Evolutionary conservation across 495 filamentous ascomycete species (phyloP), one percentile per base, ranked within the genome.

Genomic region (Chaetomium cochliodes): DNA sequence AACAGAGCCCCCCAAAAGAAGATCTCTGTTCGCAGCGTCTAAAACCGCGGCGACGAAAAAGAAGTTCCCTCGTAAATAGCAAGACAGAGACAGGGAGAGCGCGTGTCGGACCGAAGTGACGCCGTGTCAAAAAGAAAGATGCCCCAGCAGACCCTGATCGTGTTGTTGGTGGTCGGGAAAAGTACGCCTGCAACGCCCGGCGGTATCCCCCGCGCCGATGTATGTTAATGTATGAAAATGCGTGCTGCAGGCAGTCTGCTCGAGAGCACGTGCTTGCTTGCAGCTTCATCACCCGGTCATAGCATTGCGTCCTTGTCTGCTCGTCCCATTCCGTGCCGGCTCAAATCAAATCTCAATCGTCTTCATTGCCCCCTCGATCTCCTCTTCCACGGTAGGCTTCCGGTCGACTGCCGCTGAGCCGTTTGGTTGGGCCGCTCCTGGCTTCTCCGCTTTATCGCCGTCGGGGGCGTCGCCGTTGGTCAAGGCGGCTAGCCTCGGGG

Each of bases 301-400:
- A 57, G 20, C 41, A 53, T 50, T 5, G 46, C 46, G 18, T 28
- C 39, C 12, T 20, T 15, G 0, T 47, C 44, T 20, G 44, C 16
- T 47, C n/a, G n/a, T 23, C 46, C 18, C 2, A 11, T 50, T 4
- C 46, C 46, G 46, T 15, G 11, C 46, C 46, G 46, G 18, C n/a
- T 20, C 46, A 50, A 50, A 18, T 68, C 64, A 86, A 61, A 86
- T 86, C 73, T 86, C 82, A 68, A 86, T 85, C 47, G 80, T 82
- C 73, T 85, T 86, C 82, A 86, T 84, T 25, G 75, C 73, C 54
- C 77, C 80, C 63, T 50, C 46, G 20, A 50, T 15, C 18, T 81
- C 81, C 15, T 73, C 70, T 23, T 75, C 74, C 13, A 65, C 69
- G 22, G 55, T 46, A 2, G 72, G 56, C 62, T 74, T 80, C 30